Conservation (phyloP, 768 basidiomycete species). For the Porphyrellus cyaneotinctus region DNA sequence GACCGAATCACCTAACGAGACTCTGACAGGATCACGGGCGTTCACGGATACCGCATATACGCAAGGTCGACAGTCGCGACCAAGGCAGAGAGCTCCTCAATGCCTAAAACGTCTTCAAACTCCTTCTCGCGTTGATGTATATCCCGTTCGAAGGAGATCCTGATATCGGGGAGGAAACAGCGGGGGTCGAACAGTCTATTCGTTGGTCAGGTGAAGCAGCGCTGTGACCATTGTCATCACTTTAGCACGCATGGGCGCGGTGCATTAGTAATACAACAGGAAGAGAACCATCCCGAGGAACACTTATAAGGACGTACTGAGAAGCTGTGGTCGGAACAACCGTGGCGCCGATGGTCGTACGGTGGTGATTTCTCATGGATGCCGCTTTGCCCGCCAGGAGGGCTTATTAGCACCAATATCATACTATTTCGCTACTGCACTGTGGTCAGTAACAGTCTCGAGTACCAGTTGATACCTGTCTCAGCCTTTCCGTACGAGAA, state of each 20-base stretch:
- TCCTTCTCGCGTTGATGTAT: slow-evolving; percentile 18
- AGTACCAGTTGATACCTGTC: neutral
- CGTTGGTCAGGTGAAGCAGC: too few species aligned
- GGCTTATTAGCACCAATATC: too few species aligned
- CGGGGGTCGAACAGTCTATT: too few species aligned
- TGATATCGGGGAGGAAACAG: slow-evolving; percentile 9
- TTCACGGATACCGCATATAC: slow-evolving; percentile 11
- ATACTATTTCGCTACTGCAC: too few species aligned
- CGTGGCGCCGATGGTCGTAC: neutral
- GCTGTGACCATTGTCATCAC: neutral
- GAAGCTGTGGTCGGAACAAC: too few species aligned
- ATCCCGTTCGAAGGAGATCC: slow-evolving; percentile 22
- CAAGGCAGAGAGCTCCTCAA: slow-evolving; percentile 9
- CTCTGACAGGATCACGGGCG: too few species aligned
- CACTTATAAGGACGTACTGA: too few species aligned
- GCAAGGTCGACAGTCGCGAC: slow-evolving; percentile 22
- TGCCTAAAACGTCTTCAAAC: slow-evolving; percentile 15
- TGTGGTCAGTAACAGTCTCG: neutral
- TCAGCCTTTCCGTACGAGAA: neutral
- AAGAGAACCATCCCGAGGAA: too few species aligned
- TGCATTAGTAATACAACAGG: neutral
- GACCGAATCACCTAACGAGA: too few species aligned
- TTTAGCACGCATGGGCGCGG: neutral
- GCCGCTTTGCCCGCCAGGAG: too few species aligned
- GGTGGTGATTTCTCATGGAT: neutral